Percentiles rank a stretch among this genome's conserved stretches.
phyloP scores from a whole-genome alignment of 345 rosid species.

The Pseudoturritis turrita region DNA sequence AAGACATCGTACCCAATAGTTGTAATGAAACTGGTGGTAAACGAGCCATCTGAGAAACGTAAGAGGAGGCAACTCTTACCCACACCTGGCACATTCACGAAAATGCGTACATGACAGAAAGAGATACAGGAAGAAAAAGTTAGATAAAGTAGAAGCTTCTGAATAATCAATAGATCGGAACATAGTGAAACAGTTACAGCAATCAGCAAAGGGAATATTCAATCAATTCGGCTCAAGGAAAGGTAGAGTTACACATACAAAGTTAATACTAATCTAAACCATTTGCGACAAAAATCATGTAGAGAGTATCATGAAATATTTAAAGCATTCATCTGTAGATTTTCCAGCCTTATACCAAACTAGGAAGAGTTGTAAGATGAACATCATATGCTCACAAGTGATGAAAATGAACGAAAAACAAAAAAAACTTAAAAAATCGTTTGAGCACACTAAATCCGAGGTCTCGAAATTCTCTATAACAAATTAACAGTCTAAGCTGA shows the following conservation, averaged over 20 bases:
- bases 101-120: not conserved
- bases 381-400: not conserved
- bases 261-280: not conserved
- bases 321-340: not conserved
- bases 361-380: not conserved
- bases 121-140: not conserved
- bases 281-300: not conserved
- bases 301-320: not conserved
- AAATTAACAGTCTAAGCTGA: not conserved
- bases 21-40: conserved; percentile 91
- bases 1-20: conserved; percentile 63
- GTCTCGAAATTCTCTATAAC: not conserved
- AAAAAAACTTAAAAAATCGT: not conserved
- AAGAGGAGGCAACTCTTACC: conserved; percentile 95
- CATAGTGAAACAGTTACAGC: not conserved
- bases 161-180: not conserved
- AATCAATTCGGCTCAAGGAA: not conserved
- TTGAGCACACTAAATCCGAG: not conserved
- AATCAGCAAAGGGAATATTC: not conserved
- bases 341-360: not conserved
- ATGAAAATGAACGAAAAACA: not conserved
- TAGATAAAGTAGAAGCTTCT: not conserved
- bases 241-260: not conserved
- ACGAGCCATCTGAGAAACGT: conserved; percentile 95
- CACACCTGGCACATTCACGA: conserved; percentile 48